A percentile compares a stretch with the other conserved stretches of the same genome.
phyloP scores from a whole-genome alignment of 352 stramenopile genomes.

The Phytophthora capsici region DNA sequence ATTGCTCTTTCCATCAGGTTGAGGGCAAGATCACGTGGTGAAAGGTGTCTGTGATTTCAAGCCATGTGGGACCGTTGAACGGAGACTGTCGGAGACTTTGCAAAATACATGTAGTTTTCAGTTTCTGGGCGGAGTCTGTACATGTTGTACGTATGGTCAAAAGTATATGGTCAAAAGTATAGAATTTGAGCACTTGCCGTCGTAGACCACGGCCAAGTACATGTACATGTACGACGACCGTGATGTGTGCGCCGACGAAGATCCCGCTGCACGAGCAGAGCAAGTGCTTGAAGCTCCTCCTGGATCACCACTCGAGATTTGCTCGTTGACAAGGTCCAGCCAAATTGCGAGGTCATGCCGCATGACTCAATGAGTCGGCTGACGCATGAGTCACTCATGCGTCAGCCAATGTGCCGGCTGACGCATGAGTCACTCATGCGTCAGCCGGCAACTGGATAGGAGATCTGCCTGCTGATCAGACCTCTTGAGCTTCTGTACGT shows the following conservation, averaged over 20 bases:
- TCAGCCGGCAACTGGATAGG: constrained; percentile 18
- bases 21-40: neutral
- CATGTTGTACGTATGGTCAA: too few species aligned
- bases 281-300: constrained; percentile 30
- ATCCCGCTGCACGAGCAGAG: constrained; percentile 24
- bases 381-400: neutral
- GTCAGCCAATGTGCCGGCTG: too few species aligned
- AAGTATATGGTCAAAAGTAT: too few species aligned
- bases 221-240: too few species aligned
- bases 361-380: too few species aligned
- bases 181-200: too few species aligned
- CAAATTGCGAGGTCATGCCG: neutral
- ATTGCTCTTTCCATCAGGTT: neutral
- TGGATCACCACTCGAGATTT: constrained; percentile 28
- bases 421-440: neutral
- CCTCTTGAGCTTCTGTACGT: constrained; percentile 1
- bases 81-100: too few species aligned
- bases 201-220: constrained; percentile 8
- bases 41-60: neutral
- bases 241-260: constrained; percentile 24
- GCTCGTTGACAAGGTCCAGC: constrained; percentile 15
- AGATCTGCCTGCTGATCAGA: constrained; percentile 9
- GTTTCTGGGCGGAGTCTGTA: neutral
- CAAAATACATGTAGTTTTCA: neutral
- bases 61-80: constrained; percentile 9